Percentiles rank a stretch among this genome's conserved stretches.
These are phyloP conservation scores for Pythium sukuiense DNA, from an alignment of 352 stramenopile species.

Conservation along the genomic window DNA sequence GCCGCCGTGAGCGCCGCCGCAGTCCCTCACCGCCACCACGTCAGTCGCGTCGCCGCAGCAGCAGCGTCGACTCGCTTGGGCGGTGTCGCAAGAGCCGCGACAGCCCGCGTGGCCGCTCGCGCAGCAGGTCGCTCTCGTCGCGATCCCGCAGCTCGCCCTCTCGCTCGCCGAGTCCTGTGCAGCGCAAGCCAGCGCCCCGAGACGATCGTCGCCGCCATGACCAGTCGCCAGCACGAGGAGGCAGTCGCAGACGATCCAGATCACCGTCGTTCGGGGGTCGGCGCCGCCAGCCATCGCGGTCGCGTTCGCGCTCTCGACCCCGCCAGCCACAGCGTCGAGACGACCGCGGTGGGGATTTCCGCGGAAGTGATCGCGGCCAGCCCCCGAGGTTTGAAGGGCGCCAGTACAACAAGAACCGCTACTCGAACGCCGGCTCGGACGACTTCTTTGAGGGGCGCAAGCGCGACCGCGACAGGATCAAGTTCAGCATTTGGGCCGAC, in stretches of 20 bases:
- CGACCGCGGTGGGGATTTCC: constrained; percentile 9
- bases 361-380: constrained; percentile 8
- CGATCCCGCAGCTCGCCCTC: background rate
- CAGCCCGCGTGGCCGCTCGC: constrained; percentile 2
- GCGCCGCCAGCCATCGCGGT: constrained; percentile 3
- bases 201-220: background rate
- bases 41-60: constrained; percentile 15
- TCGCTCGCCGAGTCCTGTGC: constrained; percentile 12
- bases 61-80: constrained; percentile 30
- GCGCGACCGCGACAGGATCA: constrained; percentile 51
- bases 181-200: constrained; percentile 5
- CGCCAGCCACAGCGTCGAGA: constrained; percentile 17
- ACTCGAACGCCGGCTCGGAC: constrained; percentile 44
- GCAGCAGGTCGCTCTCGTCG: constrained; percentile 15
- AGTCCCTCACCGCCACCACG: background rate
- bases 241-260: constrained; percentile 4
- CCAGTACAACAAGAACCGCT: constrained; percentile 28
- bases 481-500: constrained; percentile 71
- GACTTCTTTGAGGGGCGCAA: constrained; percentile 79
- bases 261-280: background rate
- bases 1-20: constrained; percentile 8
- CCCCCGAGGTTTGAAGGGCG: constrained; percentile 2
- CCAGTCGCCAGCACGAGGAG: constrained; percentile 1
- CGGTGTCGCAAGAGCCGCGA: constrained; percentile 15
- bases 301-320: constrained; percentile 19